Evolutionary conservation across 768 basidiomycete species (phyloP), one percentile per base, ranked within the genome.

Genomic region (Hemileccinum impolitum): DNA sequence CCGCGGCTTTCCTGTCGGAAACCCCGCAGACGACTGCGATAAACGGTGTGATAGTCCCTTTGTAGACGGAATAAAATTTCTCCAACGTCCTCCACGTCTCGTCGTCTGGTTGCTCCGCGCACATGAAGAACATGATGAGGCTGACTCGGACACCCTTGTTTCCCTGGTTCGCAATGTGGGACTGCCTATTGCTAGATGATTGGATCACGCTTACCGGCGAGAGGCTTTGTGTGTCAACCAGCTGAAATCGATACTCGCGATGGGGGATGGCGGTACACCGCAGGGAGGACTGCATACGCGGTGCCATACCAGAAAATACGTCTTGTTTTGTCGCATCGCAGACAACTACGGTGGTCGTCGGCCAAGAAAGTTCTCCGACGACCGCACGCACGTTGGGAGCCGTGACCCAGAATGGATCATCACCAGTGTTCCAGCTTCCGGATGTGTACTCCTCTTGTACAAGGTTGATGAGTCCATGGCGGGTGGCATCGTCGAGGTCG

Each of bases 331-430:
- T 53, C 18, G 42, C 28, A 37, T 61, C 59, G 17, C 54, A 62
- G 26, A 59, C 44, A 23, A 52, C 51, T 15, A 61, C 49, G 1
- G 57, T 59, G 35, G 57, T 59, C 30, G 52, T 56, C 15, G 60
- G 53, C 56, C 56, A 56, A 35, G 49, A 50, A 28, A 55, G 51
- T 34, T 54, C 51, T 14, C 47, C 56, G 18, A 62, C 37, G 10
- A 60, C 48, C 2, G 56, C 49, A 28, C 56, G 56, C 26, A 61
- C 51, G 21, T 61, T 54, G 34, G 53, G 47, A 13, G 50, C 47
- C 2, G 50, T 55, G 17, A 53, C 32, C 53, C 53, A 57, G n/a
- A 50, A 38, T 4, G 47, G 14, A 6, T 56, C 9, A 9, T 39
- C 19, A 7, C 35, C 30, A 10, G 56, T 56, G 18, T 21, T 48